phyloP scores from a whole-genome alignment of 441 rosid species.

The Biscutella laevigata region DNA sequence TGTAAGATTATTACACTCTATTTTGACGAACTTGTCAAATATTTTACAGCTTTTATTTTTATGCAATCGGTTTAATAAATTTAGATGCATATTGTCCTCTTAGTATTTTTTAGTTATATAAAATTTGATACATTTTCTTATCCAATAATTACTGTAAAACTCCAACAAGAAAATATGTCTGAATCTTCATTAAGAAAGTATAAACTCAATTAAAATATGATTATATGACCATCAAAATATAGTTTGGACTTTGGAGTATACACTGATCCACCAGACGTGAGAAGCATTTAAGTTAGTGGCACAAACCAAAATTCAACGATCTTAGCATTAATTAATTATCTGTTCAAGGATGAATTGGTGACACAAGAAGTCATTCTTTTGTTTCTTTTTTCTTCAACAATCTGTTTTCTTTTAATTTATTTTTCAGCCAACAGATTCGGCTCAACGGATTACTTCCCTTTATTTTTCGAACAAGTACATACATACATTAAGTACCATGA shows the following conservation, averaged over 20 bases:
- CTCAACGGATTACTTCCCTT: not conserved
- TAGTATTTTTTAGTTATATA: not conserved
- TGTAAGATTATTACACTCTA: not conserved
- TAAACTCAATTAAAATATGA: too few species aligned
- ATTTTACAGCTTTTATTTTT: not conserved
- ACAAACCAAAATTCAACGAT: not conserved
- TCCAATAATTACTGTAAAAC: not conserved
- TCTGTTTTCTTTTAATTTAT: too few species aligned
- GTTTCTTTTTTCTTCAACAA: not conserved
- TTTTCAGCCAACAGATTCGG: too few species aligned
- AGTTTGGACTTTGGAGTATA: not conserved
- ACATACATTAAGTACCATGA: not conserved
- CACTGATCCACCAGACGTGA: slow-evolving; percentile 25
- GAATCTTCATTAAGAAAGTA: too few species aligned
- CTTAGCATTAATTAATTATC: slow-evolving; percentile 1
- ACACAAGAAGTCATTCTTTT: not conserved
- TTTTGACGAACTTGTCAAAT: not conserved
- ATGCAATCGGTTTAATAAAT: not conserved
- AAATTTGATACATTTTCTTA: not conserved
- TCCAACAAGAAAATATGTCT: not conserved
- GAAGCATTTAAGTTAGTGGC: slow-evolving; percentile 11
- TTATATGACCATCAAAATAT: slow-evolving; percentile 5
- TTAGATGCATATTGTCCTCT: not conserved
- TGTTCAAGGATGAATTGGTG: not conserved
- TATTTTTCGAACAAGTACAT: slow-evolving; percentile 4